Evolutionary conservation across 140 eudicot genomes (phyloP), one percentile per base, ranked within the genome.

Genomic region (Flaveria floridana): DNA sequence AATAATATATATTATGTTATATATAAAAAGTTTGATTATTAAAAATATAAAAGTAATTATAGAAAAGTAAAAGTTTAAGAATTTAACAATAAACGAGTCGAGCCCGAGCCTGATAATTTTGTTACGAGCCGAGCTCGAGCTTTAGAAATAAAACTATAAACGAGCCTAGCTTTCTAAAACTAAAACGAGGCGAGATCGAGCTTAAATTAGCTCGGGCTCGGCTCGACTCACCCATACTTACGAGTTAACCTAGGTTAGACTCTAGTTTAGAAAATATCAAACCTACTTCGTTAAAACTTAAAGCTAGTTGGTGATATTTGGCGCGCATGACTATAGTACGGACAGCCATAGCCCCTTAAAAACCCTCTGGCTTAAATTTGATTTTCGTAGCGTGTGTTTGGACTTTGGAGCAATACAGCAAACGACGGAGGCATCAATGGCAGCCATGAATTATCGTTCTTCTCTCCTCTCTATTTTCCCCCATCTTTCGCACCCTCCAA

Each of bases 361-460:
- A 74, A 15, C 53, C 72, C 53, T 65, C 12, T 7, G 68, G 80
- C 74, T 65, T 48, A 34, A 20, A 41, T 75, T 64, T 34, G 26
- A 74, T 59, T 13, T 37, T 14, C 20, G 7, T 2, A 9, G 19
- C 3, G 34, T 28, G 73, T 20, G 28, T 11, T 11, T 14, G 34
- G 21, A 65, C 19, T 11, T 11, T 14, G 34, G 21, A 65, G 74
- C 42, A 19, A 53, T 19, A 51, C 71, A 79, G 79, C 20, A 74
- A 80, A 46, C 73, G 76, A 57, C 76, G 80, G 71, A 48, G 67
- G 20, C 61, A 75, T 80, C 63, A 80, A 75, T 80, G 84, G 80
- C 77, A 80, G 11, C 72, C 80, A 80, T 74, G 80, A 80, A 80
- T 75, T 68, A 0, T 80, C 75, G 80, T 63, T 34, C 34, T 63